Percentiles rank a stretch among this genome's conserved stretches.
Evolutionary conservation across 495 filamentous ascomycete genomes (phyloP).

Genomic region (Annulohypoxylon stygium): DNA sequence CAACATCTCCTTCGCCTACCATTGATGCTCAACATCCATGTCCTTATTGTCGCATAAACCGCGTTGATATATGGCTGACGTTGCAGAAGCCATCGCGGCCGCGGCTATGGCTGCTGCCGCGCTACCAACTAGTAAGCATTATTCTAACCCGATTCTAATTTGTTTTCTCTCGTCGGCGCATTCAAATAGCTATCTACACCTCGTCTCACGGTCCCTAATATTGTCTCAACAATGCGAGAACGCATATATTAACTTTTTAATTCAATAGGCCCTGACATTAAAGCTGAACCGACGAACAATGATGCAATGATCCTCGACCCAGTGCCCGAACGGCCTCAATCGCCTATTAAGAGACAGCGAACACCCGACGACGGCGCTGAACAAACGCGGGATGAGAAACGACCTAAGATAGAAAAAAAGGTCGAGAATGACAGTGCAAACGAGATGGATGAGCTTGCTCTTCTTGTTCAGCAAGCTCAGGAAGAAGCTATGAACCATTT

Average conservation of each 20-base stretch:
- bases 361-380: slow-evolving; percentile 49
- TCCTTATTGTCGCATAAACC: slow-evolving; percentile 31
- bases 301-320: slow-evolving; percentile 48
- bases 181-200: slow-evolving; percentile 4
- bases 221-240: neutral
- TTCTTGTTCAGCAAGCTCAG: slow-evolving; percentile 48
- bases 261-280: slow-evolving; percentile 44
- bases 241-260: slow-evolving; percentile 23
- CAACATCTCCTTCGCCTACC: slow-evolving; percentile 25
- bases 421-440: slow-evolving; percentile 42
- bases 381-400: slow-evolving; percentile 49
- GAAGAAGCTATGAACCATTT: slow-evolving; percentile 51
- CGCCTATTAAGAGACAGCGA: slow-evolving; percentile 53
- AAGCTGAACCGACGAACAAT: slow-evolving; percentile 36
- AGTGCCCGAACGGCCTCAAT: slow-evolving; percentile 37
- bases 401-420: slow-evolving; percentile 55
- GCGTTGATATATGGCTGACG: slow-evolving; percentile 49
- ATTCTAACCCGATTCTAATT: neutral
- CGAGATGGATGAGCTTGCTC: slow-evolving; percentile 48
- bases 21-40: slow-evolving; percentile 29
- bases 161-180: neutral
- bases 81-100: slow-evolving; percentile 51
- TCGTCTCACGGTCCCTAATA: neutral
- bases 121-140: slow-evolving; percentile 48
- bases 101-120: slow-evolving; percentile 49